Base-by-base conservation (phyloP, 2,329 filamentous ascomycete species). In the Botrytis fragariae region DNA sequence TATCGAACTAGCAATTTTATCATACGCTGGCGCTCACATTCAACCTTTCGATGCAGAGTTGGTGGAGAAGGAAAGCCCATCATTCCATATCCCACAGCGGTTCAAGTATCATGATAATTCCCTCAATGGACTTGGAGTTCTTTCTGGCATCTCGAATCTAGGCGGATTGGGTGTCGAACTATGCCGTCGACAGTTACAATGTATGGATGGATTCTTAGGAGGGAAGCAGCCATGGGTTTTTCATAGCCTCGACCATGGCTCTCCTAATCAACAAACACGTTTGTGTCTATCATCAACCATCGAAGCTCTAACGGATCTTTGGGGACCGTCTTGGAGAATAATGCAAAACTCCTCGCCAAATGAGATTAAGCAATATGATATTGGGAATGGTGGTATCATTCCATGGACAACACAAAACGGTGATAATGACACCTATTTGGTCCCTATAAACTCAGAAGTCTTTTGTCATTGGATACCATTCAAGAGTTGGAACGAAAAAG, bases 381-480 rank as follows among this genome's bases (percentile, higher is more conserved):
- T 77, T 35, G 75, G 75, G 4, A 75, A 77, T 73, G 73, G 74
- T 22, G 63, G 68, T 3, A 73, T 77, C 42, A 37, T 77, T 29
- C 74, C 74, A 12, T 77, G 73, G 73, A 54, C 59, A 62, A 25
- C 37, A 32, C 29, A 12, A 20, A 29, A 37, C 42, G 20, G 12
- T 6, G 16, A 0, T 5, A 7, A 22, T 32, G 35, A 42, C 32
- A 12, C 6, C 8, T 4, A 35, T n/a, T 12, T 22, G 7, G 5
- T 7, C 10, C 32, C 22, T 32, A 18, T 16, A 5, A 44, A 18
- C 29, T 62, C 44, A 25, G 45, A 64, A 16, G 37, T 71, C 9
- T 71, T 64, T 60, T 57, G 69, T 22, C 60, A 57, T 4, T 71
- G 45, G 69, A 64, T 71, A 44, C 20, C 45, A 57, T 39, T 42